These are phyloP conservation scores for Lyophyllum decastes DNA, from an alignment of 768 basidiomycete species.

Conservation along the genomic window DNA sequence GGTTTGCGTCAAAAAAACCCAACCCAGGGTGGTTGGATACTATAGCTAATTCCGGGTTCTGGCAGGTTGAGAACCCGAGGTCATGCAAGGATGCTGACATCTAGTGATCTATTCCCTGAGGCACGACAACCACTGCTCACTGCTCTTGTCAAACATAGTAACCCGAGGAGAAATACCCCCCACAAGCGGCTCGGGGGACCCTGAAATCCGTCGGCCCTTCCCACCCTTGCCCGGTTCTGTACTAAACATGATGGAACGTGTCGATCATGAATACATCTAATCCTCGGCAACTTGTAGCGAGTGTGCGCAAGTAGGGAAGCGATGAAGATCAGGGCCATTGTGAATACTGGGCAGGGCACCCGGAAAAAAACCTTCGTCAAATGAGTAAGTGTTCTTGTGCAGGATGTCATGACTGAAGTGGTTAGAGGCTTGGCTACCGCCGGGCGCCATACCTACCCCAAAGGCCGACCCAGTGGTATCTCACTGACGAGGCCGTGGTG, in stretches of 20 bases:
- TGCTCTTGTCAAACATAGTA: neutral
- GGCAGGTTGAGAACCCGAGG: conserved; percentile 14
- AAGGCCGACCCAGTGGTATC: too few relatives aligned
- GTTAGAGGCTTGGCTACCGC: too few relatives aligned
- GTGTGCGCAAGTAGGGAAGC: neutral
- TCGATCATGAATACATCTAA: neutral
- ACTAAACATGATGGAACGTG: neutral
- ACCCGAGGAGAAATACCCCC: conserved; percentile 6
- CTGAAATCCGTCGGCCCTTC: neutral
- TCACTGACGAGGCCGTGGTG: too few relatives aligned
- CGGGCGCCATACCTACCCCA: too few relatives aligned
- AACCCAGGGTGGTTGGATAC: conserved; percentile 7
- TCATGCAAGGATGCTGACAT: conserved; percentile 1
- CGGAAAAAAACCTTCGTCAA: neutral
- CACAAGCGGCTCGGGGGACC: conserved; percentile 2
- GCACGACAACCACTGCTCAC: neutral
- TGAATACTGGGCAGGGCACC: neutral
- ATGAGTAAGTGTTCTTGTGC: neutral
- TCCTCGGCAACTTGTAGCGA: conserved; percentile 1
- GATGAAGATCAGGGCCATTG: neutral
- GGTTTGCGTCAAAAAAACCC: conserved; percentile 8
- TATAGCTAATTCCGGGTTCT: conserved; percentile 9
- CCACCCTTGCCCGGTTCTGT: neutral
- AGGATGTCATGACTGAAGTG: neutral
- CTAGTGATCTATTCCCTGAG: conserved; percentile 6